Percentiles rank a stretch among this genome's conserved stretches.
These are phyloP conservation scores for Candida glucosophila DNA, from an alignment of 1,139 yeast genomes.

Conservation along the genomic window DNA sequence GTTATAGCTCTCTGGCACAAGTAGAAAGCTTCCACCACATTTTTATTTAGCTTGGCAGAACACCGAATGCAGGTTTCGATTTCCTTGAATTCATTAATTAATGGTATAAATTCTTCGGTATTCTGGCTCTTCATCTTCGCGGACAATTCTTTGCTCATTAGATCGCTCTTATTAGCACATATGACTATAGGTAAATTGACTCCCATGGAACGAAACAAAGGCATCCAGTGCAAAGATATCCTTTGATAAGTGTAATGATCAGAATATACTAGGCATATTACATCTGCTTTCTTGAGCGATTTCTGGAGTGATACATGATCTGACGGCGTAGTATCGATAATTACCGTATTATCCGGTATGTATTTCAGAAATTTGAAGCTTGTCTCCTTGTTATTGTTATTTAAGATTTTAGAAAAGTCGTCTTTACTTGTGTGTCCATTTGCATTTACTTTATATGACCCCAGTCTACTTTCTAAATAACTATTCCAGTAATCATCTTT, in stretches of 20 bases:
- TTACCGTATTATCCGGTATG: slow-evolving; percentile 59
- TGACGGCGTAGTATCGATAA: slow-evolving; percentile 72
- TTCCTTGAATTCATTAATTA: slow-evolving; percentile 85
- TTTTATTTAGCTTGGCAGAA: slow-evolving; percentile 70
- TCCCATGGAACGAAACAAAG: slow-evolving; percentile 83
- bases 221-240: slow-evolving; percentile 89
- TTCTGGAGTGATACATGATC: slow-evolving; percentile 54
- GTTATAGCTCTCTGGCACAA: slow-evolving; percentile 87
- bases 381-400: neutral
- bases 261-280: slow-evolving; percentile 84
- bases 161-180: slow-evolving; percentile 78
- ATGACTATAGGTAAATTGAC: slow-evolving; percentile 87
- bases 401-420: slow-evolving; percentile 1
- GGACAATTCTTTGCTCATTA: slow-evolving; percentile 12
- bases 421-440: too few species aligned
- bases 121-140: slow-evolving; percentile 23
- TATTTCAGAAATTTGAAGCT: slow-evolving; percentile 21
- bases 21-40: slow-evolving; percentile 85
- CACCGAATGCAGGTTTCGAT: slow-evolving; percentile 86
- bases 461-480: slow-evolving; percentile 12
- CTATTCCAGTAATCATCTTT: slow-evolving; percentile 29
- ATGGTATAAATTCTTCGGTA: slow-evolving; percentile 76
- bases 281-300: slow-evolving; percentile 80
- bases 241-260: slow-evolving; percentile 94
- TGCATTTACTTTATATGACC: slow-evolving; percentile 1